These are phyloP conservation scores for Wickerhamiella dianesei DNA, from an alignment of 805 yeast species.

Conservation along the genomic window DNA sequence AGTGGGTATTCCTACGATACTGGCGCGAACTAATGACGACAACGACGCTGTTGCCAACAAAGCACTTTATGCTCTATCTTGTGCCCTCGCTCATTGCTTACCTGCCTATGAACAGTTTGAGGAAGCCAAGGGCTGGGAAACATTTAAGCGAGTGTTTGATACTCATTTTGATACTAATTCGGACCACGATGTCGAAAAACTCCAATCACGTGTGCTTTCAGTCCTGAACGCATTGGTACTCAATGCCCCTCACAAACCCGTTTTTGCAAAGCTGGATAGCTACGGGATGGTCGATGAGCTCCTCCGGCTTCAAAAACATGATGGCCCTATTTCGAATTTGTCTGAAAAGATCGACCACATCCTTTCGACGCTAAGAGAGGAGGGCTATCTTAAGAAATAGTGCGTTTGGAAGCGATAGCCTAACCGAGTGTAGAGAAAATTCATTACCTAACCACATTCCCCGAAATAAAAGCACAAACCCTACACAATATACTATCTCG, in stretches of 20 bases:
- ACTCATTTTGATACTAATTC: conserved; percentile 4
- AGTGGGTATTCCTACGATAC: conserved; percentile 21
- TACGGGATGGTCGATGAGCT: conserved; percentile 4
- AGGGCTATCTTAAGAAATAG: neutral
- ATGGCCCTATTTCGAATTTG: conserved; percentile 1
- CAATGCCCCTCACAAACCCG: conserved; percentile 7
- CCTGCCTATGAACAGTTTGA: conserved; percentile 44
- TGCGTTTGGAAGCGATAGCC: neutral
- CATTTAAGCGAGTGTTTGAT: conserved; percentile 27
- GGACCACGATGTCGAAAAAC: conserved; percentile 3
- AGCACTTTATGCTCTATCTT: conserved; percentile 65
- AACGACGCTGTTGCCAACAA: conserved; percentile 37
- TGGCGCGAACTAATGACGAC: conserved; percentile 20
- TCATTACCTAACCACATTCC: neutral
- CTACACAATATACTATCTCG: no score
- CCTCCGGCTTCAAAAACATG: neutral
- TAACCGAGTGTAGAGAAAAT: neutral
- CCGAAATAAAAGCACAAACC: no score
- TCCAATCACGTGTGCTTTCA: conserved; percentile 13
- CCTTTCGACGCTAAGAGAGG: conserved; percentile 5
- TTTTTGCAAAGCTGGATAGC: conserved; percentile 9
- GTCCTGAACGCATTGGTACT: conserved; percentile 11
- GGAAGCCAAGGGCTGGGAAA: conserved; percentile 47
- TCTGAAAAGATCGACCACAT: conserved; percentile 12
- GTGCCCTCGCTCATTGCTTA: conserved; percentile 54